Conservation (phyloP, 2,329 filamentous ascomycete species). For the Phialophora macrospora region DNA sequence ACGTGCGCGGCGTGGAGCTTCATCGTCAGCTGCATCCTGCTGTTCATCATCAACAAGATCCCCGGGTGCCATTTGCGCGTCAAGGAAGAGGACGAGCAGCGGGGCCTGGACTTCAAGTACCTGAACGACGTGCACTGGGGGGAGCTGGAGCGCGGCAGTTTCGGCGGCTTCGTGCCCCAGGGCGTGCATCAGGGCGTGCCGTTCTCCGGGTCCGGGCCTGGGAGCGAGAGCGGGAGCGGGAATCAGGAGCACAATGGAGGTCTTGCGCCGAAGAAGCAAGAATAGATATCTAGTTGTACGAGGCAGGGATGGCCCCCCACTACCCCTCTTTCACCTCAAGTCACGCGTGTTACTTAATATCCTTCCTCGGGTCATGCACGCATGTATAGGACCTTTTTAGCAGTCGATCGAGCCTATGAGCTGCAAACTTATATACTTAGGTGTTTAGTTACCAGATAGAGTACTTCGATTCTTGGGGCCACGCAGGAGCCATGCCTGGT, state of each 20-base stretch:
- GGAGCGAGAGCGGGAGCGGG: slow-evolving; percentile 23
- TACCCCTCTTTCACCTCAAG: no score
- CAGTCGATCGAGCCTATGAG: background rate
- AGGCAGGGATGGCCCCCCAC: no score
- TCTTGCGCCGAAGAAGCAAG: slow-evolving; percentile 7
- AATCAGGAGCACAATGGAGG: background rate
- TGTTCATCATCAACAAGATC: slow-evolving; percentile 62
- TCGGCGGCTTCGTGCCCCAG: slow-evolving; percentile 6
- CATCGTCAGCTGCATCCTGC: slow-evolving; percentile 56
- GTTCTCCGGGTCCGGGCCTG: slow-evolving; percentile 23
- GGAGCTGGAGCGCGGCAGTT: slow-evolving; percentile 10
- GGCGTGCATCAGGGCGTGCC: slow-evolving; percentile 24
- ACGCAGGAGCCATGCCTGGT: background rate
- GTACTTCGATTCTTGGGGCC: background rate
- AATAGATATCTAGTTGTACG: background rate
- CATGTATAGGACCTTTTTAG: background rate
- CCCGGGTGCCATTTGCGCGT: slow-evolving; percentile 62
- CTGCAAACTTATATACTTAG: no score
- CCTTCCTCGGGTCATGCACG: background rate
- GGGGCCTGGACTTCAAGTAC: slow-evolving; percentile 59
- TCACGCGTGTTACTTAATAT: background rate
- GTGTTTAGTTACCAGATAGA: background rate
- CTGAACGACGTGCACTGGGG: slow-evolving; percentile 46
- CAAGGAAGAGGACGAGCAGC: slow-evolving; percentile 59
- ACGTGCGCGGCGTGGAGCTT: slow-evolving; percentile 63